Evolutionary conservation across 352 stramenopile species (phyloP), one percentile per base, ranked within the genome.

Genomic region (Phytophthora citricola): DNA sequence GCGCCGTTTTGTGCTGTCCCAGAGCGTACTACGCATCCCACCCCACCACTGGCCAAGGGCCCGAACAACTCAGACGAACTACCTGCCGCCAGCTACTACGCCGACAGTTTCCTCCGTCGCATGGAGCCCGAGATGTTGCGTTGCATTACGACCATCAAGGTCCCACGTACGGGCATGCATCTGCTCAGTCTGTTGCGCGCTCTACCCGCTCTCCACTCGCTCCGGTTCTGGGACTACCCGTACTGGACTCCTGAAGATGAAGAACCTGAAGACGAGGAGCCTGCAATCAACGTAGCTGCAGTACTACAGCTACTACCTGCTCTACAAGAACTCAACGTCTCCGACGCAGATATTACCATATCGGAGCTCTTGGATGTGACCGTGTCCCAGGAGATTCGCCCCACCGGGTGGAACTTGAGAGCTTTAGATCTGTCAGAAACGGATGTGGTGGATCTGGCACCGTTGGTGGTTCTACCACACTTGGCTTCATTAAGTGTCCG

Each of bases 171-270:
- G 15, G 75, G 71, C 36, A 70, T 81, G 51, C 72, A 78, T 45
- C 52, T 85, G 29, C 62, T 85, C 3, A 67, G 66, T 52, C 68
- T 85, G 9, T 40, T 85, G 55, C 58, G 71, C 22, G 73, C 60
- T 51, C 52, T 81, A 47, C 71, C 67, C 15, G 67, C 59, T 32
- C 39, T 81, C 15, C 61, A 46, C 12, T 66, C 64, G 24, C 59
- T 83, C 43, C 60, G 66, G 31, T 85, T 86, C 55, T 86, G 66
- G 68, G 74, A 72, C 40, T 82, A 77, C 56, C 71, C 70, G 27
- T 79, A 77, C 40, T 77, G 70, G 63, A 69, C 55, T 14, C 58
- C 56, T 11, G 65, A 77, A 43, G 29, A 66, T 1, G 58, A 55
- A 12, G 55, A 58, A n/a, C 27, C 41, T 2, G 44, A 72, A 24